A percentile compares a stretch with the other conserved stretches of the same genome.
Conservation (phyloP, 208 protist species). For the Acanthamoeba castellanii region DNA sequence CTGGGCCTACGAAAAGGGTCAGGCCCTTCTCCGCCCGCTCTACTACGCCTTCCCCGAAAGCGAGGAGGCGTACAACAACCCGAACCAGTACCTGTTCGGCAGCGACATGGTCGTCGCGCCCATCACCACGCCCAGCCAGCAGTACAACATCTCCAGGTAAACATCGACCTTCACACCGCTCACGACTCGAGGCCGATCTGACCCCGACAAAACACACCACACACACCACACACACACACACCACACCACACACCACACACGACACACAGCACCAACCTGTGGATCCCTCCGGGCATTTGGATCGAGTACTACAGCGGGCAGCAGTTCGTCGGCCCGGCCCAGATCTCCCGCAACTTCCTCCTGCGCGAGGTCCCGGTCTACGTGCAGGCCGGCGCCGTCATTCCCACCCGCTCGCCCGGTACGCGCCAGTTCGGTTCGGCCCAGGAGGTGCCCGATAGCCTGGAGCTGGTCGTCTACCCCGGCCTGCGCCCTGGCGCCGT, state of each 20-base stretch:
- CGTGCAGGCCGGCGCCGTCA: slow-evolving; percentile 45
- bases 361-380: slow-evolving; percentile 42
- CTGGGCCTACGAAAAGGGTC: background rate
- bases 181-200: background rate
- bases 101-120: slow-evolving; percentile 43
- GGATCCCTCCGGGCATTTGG: slow-evolving; percentile 48
- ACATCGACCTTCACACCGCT: background rate
- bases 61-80: slow-evolving; percentile 27
- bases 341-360: slow-evolving; percentile 44
- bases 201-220: background rate
- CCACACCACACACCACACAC: background rate
- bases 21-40: slow-evolving; percentile 49
- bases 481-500: background rate
- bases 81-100: slow-evolving; percentile 24
- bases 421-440: slow-evolving; percentile 52
- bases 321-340: slow-evolving; percentile 14
- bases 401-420: slow-evolving; percentile 51
- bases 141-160: slow-evolving; percentile 52
- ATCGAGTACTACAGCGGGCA: slow-evolving; percentile 58
- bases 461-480: slow-evolving; percentile 26
- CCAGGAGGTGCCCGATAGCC: slow-evolving; percentile 52
- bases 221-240: background rate
- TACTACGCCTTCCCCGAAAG: slow-evolving; percentile 42
- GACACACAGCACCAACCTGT: background rate
- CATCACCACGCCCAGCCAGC: slow-evolving; percentile 30